A percentile compares a stretch with the other conserved stretches of the same genome.
Evolutionary conservation across 2,329 filamentous ascomycete genomes (phyloP).

Genomic region (Cladosporium phlei): DNA sequence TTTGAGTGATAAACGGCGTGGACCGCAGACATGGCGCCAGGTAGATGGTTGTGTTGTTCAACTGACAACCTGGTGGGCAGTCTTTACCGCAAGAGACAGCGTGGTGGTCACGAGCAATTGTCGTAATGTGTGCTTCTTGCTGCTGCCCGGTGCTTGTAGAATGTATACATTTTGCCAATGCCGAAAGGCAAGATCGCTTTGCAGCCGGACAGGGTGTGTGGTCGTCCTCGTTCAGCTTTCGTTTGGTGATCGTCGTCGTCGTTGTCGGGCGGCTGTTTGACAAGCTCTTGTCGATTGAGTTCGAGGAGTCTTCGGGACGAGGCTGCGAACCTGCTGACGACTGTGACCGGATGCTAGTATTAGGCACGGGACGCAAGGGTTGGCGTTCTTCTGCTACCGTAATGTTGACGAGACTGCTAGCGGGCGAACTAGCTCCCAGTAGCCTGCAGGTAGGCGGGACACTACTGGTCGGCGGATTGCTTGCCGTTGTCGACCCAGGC

Average conservation of each 20-base stretch:
- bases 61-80: not conserved
- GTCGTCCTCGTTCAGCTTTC: not conserved
- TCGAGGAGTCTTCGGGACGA: not conserved
- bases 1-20: slow-evolving; percentile 26
- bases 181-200: not conserved
- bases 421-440: not conserved
- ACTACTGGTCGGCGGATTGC: too few species aligned
- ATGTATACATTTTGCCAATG: not conserved
- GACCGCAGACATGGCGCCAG: slow-evolving; percentile 28
- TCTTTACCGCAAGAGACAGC: not conserved
- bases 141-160: too few species aligned
- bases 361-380: not conserved
- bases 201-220: not conserved
- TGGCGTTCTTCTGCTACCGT: not conserved
- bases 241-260: not conserved
- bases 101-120: not conserved
- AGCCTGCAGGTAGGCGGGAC: not conserved
- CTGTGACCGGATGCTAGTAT: not conserved
- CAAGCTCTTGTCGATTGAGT: not conserved
- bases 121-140: too few species aligned
- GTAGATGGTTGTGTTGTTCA: slow-evolving; percentile 18
- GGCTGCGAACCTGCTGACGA: not conserved
- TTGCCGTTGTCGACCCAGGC: slow-evolving; percentile 17
- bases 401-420: not conserved
- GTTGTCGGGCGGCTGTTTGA: not conserved